Base-by-base conservation (phyloP, 1,284 basidiomycete genomes). In the Chondrostereum purpureum region DNA sequence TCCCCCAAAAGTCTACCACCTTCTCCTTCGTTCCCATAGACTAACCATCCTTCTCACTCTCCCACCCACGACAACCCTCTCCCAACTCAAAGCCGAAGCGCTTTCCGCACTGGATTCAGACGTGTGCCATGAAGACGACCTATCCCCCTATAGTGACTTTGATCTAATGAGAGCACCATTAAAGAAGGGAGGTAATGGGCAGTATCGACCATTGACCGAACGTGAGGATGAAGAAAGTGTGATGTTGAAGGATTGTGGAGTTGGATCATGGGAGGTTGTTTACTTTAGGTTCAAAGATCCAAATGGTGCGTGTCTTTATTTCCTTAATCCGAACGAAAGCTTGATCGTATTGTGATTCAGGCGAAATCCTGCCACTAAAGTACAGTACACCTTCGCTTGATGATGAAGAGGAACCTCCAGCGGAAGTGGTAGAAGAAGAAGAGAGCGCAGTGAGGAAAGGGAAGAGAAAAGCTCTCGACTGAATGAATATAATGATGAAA, bases 1-100 rank as follows among this genome's bases (percentile, higher is more conserved):
- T n/a, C 27, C 65, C 16, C 73, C 74, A 2, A 85, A 80, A 62
- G 66, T 76, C 39, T 78, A 79, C 61, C 77, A 84, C 39, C 57
- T 88, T 14, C 67, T 77, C 19, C 59, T 88, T 50, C 85, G 83
- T 55, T 82, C 83, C 0, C 82, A 87, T 64, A 84, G 75, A 53
- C 63, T 83, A 43, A 80, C 80, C 4, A 66, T 86, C 52, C 70
- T 83, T 53, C 61, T 83, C 47, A 76, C 79, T 3, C 68, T 72
- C 8, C 63, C 70, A 35, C 77, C 74, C 19, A 70, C 69, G 14
- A 71, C 70, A 10, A 77, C 75, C 4, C 67, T 89, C 55, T 67
- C 62, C 13, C 63, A 67, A 14, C 55, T 88, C 38, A 88, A 88
- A 59, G 61, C 66, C 22, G 80, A 86, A 39, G 76, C 72, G 0